Evolutionary conservation across 495 filamentous ascomycete species (phyloP).

Genomic region (Copromyces sp.): DNA sequence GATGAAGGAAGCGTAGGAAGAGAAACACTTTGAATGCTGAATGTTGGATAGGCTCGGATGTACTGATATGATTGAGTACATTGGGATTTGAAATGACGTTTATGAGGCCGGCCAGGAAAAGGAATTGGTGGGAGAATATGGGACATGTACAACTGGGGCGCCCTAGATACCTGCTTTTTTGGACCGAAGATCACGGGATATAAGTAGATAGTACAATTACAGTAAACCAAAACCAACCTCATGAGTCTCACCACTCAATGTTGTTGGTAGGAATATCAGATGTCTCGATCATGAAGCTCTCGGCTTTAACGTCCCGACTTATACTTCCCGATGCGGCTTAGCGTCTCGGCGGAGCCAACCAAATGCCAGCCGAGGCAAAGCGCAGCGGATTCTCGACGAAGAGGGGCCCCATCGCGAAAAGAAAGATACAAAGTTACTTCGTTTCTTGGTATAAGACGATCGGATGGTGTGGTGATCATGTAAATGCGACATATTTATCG

Average conservation of each 20-base stretch:
- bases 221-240: not conserved
- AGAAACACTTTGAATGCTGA: not conserved
- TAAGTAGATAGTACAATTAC: not conserved
- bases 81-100: not conserved
- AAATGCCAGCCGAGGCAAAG: not conserved
- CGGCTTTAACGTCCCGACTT: not conserved
- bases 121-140: not conserved
- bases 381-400: not conserved
- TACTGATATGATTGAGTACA: not conserved
- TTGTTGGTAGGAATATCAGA: not conserved
- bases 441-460: not conserved
- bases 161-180: not conserved
- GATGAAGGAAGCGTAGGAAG: not conserved
- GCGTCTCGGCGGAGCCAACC: not conserved
- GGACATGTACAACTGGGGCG: not conserved
- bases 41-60: not conserved
- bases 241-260: not conserved
- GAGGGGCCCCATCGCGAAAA: not conserved
- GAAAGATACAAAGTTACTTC: not conserved
- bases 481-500: not conserved
- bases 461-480: not conserved
- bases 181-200: not conserved
- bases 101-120: not conserved
- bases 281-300: not conserved
- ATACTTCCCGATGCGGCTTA: not conserved